Conservation (phyloP, 139 green algal genomes). For the Micromonas pusilla region DNA sequence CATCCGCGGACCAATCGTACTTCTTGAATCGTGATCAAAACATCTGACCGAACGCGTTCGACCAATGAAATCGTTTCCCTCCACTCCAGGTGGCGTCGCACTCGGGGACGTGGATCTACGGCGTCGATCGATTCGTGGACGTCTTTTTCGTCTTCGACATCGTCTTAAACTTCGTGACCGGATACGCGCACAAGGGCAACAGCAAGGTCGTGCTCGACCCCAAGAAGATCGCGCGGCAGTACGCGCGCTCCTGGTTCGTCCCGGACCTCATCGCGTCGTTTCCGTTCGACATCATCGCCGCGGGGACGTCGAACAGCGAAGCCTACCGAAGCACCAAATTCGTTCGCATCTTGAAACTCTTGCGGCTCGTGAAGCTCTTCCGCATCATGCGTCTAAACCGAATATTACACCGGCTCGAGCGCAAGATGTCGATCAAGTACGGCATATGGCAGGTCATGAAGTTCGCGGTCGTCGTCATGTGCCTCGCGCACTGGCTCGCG, state of each 20-base stretch:
- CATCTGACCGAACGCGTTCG: too few species aligned
- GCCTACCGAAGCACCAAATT: not conserved
- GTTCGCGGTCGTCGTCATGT: not conserved
- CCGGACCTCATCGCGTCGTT: not conserved
- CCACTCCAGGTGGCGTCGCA: too few species aligned
- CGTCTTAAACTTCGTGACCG: constrained; percentile 1
- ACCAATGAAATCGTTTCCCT: too few species aligned
- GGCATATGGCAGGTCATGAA: not conserved
- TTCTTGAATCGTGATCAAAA: too few species aligned
- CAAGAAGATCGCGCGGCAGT: not conserved
- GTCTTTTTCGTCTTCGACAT: not conserved
- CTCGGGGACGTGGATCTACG: not conserved
- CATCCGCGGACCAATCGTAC: too few species aligned
- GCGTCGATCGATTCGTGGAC: not conserved
- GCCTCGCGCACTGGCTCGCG: not conserved
- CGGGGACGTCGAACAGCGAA: not conserved
- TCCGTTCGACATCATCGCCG: not conserved
- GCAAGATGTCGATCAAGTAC: constrained; percentile 5
- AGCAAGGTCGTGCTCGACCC: not conserved
- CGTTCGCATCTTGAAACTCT: not conserved
- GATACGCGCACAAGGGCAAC: not conserved
- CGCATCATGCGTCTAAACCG: constrained; percentile 1
- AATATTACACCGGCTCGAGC: not conserved
- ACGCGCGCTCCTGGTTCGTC: not conserved
- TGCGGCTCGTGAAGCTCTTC: constrained; percentile 13